Evolutionary conservation across 2,329 filamentous ascomycete species (phyloP), one percentile per base, ranked within the genome.

Genomic region (Aureobasidium leucospermi): DNA sequence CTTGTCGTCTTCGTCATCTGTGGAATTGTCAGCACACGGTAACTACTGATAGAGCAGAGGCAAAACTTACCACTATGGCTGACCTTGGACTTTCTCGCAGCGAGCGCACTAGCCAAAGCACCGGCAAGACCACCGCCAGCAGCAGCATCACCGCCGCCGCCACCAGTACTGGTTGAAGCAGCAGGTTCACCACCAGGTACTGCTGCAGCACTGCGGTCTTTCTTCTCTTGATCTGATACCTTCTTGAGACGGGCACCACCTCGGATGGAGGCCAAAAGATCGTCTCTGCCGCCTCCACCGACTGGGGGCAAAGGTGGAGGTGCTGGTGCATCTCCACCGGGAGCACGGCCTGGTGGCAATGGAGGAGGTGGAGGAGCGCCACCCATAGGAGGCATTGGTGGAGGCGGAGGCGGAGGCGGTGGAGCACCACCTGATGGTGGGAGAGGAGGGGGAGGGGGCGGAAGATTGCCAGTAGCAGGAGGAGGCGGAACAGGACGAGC

Each of bases 21-120:
- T 36, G 63, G 23, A 38, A 23, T 13, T 61, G 62, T 75, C 66
- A 74, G 68, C 61, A 67, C 29, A 36, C 2, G n/a, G 59, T 42
- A 43, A 32, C 49, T 11, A 45, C 6, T 8, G 42, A n/a, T 38
- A 28, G 31, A 46, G 11, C 57, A 8, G 16, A 56, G 68, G 67
- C 7, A 16, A 55, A 53, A 87, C 89, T 85, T 84, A 96, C 93
- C 93, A 80, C 90, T 96, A 72, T 89, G 87, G 76, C 89, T 90
- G 71, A 96, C 93, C 80, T 96, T 96, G 74, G 90, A 85, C 79
- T 96, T 96, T 73, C 93, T 82, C 76, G 85, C 87, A 61, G 89
- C 89, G 66, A 96, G 76, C 49, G 90, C 92, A 76, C 88, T 90
- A 23, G 90, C 90, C 81, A 96, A 70, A 47, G 77, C 77, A 11